Conservation (phyloP, 768 basidiomycete species). For the Saitozyma podzolica region DNA sequence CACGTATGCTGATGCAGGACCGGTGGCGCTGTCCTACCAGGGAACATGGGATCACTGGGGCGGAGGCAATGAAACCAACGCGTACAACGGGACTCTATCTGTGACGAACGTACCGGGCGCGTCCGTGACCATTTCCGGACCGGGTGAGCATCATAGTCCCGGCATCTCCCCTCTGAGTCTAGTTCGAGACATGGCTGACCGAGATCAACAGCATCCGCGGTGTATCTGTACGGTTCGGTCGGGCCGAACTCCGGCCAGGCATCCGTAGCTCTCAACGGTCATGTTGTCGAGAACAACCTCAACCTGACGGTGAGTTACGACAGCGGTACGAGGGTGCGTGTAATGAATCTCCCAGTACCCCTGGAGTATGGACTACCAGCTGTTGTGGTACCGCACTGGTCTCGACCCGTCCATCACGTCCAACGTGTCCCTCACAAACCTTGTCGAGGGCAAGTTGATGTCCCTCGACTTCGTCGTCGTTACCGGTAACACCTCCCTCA, state of each 20-base stretch:
- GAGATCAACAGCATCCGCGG: conserved; percentile 19
- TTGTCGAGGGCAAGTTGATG: conserved; percentile 25
- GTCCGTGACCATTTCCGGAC: conserved; percentile 9
- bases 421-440: conserved; percentile 34
- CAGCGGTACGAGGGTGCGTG: not conserved
- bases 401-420: conserved; percentile 14
- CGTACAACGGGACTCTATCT: conserved; percentile 17
- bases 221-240: conserved; percentile 29
- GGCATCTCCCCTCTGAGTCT: not conserved
- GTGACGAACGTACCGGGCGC: conserved; percentile 14
- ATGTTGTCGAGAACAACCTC: conserved; percentile 7
- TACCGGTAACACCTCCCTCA: conserved; percentile 19
- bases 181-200: not conserved
- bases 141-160: conserved; percentile 14
- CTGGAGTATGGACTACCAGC: conserved; percentile 34
- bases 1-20: conserved; percentile 9
- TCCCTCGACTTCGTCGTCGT: conserved; percentile 37
- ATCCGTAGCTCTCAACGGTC: conserved; percentile 22
- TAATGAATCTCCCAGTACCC: conserved; percentile 15
- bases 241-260: conserved; percentile 32
- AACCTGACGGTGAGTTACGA: conserved; percentile 27
- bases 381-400: conserved; percentile 42
- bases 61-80: not conserved
- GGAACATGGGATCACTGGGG: conserved; percentile 20
- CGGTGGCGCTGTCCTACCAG: conserved; percentile 2